Evolutionary conservation across 805 yeast species (phyloP), one percentile per base, ranked within the genome.

Genomic region (Candida odintsovae): DNA sequence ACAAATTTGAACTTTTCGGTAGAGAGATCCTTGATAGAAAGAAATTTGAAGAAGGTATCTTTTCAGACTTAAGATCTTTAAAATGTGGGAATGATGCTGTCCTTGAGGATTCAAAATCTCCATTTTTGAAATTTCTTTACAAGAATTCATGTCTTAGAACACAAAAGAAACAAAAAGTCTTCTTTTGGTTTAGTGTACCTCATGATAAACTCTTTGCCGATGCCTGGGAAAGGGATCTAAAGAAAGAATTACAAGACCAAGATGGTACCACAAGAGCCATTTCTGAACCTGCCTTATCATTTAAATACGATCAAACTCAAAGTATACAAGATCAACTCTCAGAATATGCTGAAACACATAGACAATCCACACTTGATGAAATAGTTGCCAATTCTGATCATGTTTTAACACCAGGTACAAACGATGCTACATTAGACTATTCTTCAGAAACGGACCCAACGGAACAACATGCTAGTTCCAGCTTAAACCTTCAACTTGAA

Each of bases 1-100:
- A 86, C 65, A 80, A 92, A 54, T 86, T 92, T 69, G 84, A 83
- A 56, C 90, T 89, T 55, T 87, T 92, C 69, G 99, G 99, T 1
- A 74, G 98, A 51, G 78, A 78, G 50, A 81, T 94, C 21, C 64
- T 77, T 18, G 97, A 94, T 64, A 73, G 95, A 56, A 90, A 94
- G 67, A 92, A 94, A 68, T 92, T 92, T 62, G 98, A 92, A 69
- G 99, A 92, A 68, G 97, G 98, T 19, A 82, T 92, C 23, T 92
- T 94, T 57, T 85, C 95, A 8, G 98, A 94, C 64, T 69, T 92
- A 52, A 77, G 99, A 55, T 80, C 86, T 51, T 71, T 94, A 50
- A 92, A 90, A 66, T 79, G 89, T 62, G 95, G 94, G 20, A 75
- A 81, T 6, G 92, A 89, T 69, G 96, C 98, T 13, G 76, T 88